Base-by-base conservation (phyloP, 768 basidiomycete species). In the Mycena alexandri region DNA sequence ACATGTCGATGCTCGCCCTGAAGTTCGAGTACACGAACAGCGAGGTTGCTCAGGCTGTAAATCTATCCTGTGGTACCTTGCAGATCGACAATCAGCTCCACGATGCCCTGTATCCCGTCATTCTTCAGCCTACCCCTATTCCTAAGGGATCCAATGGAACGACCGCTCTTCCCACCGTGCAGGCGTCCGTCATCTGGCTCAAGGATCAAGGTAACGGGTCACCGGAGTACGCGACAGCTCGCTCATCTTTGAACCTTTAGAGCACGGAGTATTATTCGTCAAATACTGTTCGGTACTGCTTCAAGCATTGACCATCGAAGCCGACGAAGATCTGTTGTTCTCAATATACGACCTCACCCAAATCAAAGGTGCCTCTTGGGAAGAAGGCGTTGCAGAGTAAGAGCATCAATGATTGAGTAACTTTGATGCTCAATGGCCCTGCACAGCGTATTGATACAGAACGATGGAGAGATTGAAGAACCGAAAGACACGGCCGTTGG, bases 51-150 rank as follows among this genome's bases (percentile, higher is more conserved):
- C 94, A 96, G 73, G 87, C 93, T 2, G 83, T 96, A 59, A 93
- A 88, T 53, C 43, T 99, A 41, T 88, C 91, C 10, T 93, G 92
- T 74, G 94, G 93, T n/a, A 90, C 86, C 72, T 84, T 99, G 13
- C 96, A 99, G 77, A 87, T 99, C 65, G 98, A 99, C 80, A 99
- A 99, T 75, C 98, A 99, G 76, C 87, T 99, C 14, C 97, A 99
- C 66, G 98, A 99, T 64, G 96, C 95, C 19, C 76, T 96, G 14
- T 99, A 91, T 82, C 96, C 98, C 2, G 96, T 99, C 61, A 89
- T 99, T 61, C 83, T 99, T 48, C 97, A 99, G 75, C 97, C 98
- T 0, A 95, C 95, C 9, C 93, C 95, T 0, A 86, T 98, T 36
- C 84, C 91, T 9, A 92, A 89, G 73, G 89, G 94, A 68, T 87